Percentiles rank a stretch among this genome's conserved stretches.
These are phyloP conservation scores for Grosmannia serpens DNA, from an alignment of 2,329 filamentous ascomycete species.

Conservation along the genomic window DNA sequence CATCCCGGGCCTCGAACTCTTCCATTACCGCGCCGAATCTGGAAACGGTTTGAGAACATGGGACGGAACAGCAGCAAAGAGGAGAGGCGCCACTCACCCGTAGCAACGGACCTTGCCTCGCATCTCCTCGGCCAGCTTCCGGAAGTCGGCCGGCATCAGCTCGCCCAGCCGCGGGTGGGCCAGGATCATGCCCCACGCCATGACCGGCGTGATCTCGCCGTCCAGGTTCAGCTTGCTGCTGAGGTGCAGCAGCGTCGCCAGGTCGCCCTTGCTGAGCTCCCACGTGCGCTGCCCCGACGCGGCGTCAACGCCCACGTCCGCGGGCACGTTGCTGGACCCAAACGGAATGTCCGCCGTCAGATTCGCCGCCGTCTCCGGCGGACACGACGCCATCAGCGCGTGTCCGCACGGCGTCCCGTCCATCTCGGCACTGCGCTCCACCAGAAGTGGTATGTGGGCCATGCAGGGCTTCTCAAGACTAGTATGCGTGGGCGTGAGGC, in stretches of 20 bases:
- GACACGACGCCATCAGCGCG: slow-evolving; percentile 85
- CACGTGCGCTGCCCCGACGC: slow-evolving; percentile 53
- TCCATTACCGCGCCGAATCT: slow-evolving; percentile 55
- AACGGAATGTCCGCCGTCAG: slow-evolving; percentile 40
- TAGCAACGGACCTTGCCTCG: slow-evolving; percentile 80
- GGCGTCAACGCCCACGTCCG: not conserved
- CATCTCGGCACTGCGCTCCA: slow-evolving; percentile 46
- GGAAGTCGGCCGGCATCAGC: slow-evolving; percentile 57
- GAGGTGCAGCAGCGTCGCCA: slow-evolving; percentile 72
- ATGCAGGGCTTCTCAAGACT: slow-evolving; percentile 88
- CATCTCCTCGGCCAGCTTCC: slow-evolving; percentile 60
- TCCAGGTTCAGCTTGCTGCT: slow-evolving; percentile 74
- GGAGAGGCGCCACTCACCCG: slow-evolving; percentile 50
- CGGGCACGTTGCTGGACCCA: slow-evolving; percentile 29
- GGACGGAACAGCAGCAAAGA: not conserved
- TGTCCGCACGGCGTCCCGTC: slow-evolving; percentile 71
- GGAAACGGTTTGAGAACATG: not conserved
- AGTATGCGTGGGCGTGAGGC: slow-evolving; percentile 17
- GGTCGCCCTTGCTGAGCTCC: slow-evolving; percentile 62
- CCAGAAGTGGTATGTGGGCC: slow-evolving; percentile 73
- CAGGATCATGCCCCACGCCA: slow-evolving; percentile 81
- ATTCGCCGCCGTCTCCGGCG: slow-evolving; percentile 51
- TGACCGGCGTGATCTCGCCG: slow-evolving; percentile 87
- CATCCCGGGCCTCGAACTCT: slow-evolving; percentile 63
- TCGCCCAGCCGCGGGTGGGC: slow-evolving; percentile 57